These are phyloP conservation scores for Globisporangium paddicum DNA, from an alignment of 352 stramenopile species.

Conservation along the genomic window DNA sequence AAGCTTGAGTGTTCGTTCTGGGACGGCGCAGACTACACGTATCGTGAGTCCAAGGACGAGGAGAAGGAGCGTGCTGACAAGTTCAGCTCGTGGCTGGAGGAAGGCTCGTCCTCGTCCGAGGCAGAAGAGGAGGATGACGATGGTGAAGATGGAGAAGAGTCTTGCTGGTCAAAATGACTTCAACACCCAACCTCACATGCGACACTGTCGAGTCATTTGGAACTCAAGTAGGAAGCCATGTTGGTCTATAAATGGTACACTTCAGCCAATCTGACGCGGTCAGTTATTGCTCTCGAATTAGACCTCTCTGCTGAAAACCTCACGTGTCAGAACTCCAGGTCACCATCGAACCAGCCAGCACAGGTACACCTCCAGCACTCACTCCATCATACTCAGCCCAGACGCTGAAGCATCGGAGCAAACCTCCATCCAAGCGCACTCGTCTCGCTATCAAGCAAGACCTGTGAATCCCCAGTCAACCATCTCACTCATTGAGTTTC, in stretches of 20 bases:
- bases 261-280: neutral
- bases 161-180: neutral
- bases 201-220: neutral
- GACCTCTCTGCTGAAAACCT: neutral
- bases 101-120: constrained; percentile 55
- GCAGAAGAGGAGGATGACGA: constrained; percentile 30
- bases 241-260: constrained; percentile 2
- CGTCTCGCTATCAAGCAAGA: neutral
- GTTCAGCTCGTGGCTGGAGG: constrained; percentile 94
- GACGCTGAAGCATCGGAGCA: neutral
- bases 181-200: neutral
- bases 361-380: neutral
- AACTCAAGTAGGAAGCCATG: neutral
- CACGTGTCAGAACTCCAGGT: constrained; percentile 3
- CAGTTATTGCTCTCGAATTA: neutral
- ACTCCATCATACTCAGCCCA: neutral
- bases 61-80: constrained; percentile 87
- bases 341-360: neutral
- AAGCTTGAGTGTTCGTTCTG: constrained; percentile 91
- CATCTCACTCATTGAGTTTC: neutral
- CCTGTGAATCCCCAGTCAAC: neutral
- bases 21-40: constrained; percentile 95
- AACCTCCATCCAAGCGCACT: neutral
- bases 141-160: too few species aligned
- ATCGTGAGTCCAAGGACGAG: constrained; percentile 69